Conservation (phyloP, 805 yeast genomes). For the Suhomyces canberraensis region DNA sequence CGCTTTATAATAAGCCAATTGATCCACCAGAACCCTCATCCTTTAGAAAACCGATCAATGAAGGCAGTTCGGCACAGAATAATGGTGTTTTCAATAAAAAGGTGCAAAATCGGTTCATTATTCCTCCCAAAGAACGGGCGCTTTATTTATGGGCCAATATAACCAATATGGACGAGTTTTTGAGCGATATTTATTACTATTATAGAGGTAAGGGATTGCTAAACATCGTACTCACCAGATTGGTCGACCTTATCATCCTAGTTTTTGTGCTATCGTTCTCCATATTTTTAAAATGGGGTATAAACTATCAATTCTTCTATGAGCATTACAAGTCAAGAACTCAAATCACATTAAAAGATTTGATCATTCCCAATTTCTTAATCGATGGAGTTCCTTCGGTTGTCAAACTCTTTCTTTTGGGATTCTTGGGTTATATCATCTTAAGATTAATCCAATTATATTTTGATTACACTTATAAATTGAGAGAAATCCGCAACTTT, state of each 20-base stretch:
- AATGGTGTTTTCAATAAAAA: conserved; percentile 1
- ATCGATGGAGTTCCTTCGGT: conserved; percentile 36
- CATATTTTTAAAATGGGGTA: conserved; percentile 76
- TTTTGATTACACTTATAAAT: conserved; percentile 56
- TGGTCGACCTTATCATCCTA: conserved; percentile 68
- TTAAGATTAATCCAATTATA: conserved; percentile 54
- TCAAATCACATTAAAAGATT: conserved; percentile 30
- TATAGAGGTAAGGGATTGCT: conserved; percentile 81
- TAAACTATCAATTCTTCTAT: conserved; percentile 50
- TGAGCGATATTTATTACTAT: conserved; percentile 78
- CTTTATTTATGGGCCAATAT: conserved; percentile 97
- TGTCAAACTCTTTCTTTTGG: conserved; percentile 61
- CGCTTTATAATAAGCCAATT: conserved; percentile 12
- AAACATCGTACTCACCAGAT: conserved; percentile 67
- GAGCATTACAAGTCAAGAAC: conserved; percentile 19
- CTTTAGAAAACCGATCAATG: conserved; percentile 23
- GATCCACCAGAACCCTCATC: conserved; percentile 19
- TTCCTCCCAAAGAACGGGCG: conserved; percentile 65
- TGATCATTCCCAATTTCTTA: conserved; percentile 43
- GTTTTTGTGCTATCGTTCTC: conserved; percentile 78
- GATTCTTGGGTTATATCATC: conserved; percentile 52
- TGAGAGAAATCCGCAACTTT: conserved; percentile 74
- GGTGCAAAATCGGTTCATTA: conserved; percentile 12
- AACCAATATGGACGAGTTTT: conserved; percentile 82
- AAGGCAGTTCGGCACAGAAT: neutral